These are phyloP conservation scores for Schizothecium vesticola DNA, from an alignment of 495 filamentous ascomycete genomes.

Conservation along the genomic window DNA sequence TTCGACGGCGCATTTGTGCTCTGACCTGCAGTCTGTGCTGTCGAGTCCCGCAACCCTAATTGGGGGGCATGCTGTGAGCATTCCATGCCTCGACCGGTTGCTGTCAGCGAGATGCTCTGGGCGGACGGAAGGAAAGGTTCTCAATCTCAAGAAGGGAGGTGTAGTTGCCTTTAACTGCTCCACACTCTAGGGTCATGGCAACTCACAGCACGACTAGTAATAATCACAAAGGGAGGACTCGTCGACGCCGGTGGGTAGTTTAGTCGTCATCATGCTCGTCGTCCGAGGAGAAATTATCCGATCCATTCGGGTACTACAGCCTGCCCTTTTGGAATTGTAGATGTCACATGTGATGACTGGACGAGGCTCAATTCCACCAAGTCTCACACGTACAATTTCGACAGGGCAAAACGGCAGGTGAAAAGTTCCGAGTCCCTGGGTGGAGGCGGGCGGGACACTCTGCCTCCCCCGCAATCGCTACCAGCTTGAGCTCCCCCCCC, in stretches of 20 bases:
- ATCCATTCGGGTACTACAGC: neutral
- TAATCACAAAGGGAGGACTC: conserved; percentile 15
- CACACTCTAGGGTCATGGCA: too few species aligned
- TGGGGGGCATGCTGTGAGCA: too few species aligned
- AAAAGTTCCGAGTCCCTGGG: neutral
- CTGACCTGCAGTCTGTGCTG: too few species aligned
- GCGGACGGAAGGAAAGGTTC: too few species aligned
- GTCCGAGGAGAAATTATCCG: neutral
- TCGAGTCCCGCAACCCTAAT: too few species aligned
- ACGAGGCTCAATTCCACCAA: neutral
- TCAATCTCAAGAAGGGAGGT: too few species aligned
- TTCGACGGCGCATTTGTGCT: too few species aligned
- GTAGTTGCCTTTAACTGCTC: too few species aligned
- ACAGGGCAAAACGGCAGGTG: neutral
- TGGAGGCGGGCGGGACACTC: neutral
- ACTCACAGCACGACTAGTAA: conserved; percentile 38
- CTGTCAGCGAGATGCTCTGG: too few species aligned
- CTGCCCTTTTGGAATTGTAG: neutral
- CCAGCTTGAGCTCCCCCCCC: neutral
- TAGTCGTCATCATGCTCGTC: neutral
- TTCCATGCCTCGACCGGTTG: too few species aligned
- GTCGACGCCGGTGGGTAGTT: conserved; percentile 1
- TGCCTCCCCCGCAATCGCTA: neutral
- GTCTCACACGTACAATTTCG: neutral
- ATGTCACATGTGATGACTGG: neutral